These are phyloP conservation scores for Aspergillus funiculosus DNA, from an alignment of 495 filamentous ascomycete genomes.

Conservation along the genomic window DNA sequence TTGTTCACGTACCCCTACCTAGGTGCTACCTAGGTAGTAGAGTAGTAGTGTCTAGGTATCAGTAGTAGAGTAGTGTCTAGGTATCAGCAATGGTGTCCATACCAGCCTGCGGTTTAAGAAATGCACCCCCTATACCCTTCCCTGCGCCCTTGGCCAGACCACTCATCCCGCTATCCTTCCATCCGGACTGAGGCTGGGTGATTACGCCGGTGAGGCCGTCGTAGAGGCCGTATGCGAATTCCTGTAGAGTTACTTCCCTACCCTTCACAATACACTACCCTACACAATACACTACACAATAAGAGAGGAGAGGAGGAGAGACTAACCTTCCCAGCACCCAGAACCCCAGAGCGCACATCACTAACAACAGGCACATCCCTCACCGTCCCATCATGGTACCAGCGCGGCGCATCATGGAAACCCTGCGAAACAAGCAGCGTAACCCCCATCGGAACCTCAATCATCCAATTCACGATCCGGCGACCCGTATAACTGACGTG, in stretches of 20 bases:
- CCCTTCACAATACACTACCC: neutral
- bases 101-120: conserved; percentile 56
- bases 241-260: no score
- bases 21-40: no score
- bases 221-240: conserved; percentile 56
- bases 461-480: conserved; percentile 12
- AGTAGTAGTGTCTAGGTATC: no score
- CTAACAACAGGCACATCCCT: conserved; percentile 60
- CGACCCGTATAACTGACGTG: conserved; percentile 11
- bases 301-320: neutral
- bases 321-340: conserved; percentile 46
- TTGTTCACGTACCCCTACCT: no score
- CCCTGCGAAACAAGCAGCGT: conserved; percentile 61
- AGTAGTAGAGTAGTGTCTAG: no score
- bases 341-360: conserved; percentile 55
- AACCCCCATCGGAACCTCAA: conserved; percentile 71
- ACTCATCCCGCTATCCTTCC: conserved; percentile 56
- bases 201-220: conserved; percentile 64
- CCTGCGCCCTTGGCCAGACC: conserved; percentile 63
- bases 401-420: conserved; percentile 65
- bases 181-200: conserved; percentile 58
- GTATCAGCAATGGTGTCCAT: no score
- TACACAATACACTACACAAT: neutral
- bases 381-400: conserved; percentile 65
- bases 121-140: conserved; percentile 60